Evolutionary conservation across 345 rosid genomes (phyloP).

Genomic region (Ceriops tagal): DNA sequence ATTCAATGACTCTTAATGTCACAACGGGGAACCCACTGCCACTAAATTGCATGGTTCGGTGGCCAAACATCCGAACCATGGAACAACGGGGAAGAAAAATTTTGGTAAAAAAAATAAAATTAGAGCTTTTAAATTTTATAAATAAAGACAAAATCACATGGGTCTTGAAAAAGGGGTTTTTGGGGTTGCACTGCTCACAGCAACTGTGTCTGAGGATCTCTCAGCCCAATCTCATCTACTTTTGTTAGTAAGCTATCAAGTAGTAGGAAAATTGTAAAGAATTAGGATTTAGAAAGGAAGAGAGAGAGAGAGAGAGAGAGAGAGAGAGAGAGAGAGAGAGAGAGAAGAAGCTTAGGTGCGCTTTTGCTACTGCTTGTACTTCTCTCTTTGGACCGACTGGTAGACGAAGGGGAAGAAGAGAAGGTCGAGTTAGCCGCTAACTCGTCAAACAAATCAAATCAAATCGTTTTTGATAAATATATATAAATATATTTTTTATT

Average conservation of each 20-base stretch:
- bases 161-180: too few species aligned
- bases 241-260: too few species aligned
- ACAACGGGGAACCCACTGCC: too few species aligned
- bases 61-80: too few species aligned
- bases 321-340: neutral
- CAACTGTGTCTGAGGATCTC: slow-evolving; percentile 10
- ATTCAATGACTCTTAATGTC: too few species aligned
- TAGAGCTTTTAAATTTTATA: too few species aligned
- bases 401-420: neutral
- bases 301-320: neutral
- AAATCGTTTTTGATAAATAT: neutral
- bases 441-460: neutral
- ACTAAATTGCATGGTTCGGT: too few species aligned
- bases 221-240: neutral
- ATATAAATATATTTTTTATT: neutral
- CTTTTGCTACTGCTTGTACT: neutral
- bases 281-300: neutral
- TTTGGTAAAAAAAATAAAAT: too few species aligned
- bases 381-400: slow-evolving; percentile 18
- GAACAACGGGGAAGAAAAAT: too few species aligned
- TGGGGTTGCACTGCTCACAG: neutral
- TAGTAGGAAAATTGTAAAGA: too few species aligned
- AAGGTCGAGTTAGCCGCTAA: neutral
- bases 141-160: too few species aligned
- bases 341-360: slow-evolving; percentile 12